Conservation (phyloP, 2,329 filamentous ascomycete species). For the Ophiostoma triangulosporum region DNA sequence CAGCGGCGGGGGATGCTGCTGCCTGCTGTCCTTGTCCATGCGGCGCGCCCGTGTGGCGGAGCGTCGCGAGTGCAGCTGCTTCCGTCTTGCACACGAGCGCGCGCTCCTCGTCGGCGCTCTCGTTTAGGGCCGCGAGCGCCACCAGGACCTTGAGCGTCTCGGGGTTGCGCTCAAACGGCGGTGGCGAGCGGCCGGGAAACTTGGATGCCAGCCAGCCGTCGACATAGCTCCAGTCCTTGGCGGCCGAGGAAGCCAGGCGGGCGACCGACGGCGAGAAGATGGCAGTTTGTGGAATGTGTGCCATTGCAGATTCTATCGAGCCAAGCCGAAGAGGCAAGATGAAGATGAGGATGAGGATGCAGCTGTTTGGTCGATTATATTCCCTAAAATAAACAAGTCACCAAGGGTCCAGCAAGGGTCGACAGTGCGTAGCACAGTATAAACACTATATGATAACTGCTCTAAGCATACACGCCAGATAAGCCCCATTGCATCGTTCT, state of each 20-base stretch:
- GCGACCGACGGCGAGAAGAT: conserved; percentile 57
- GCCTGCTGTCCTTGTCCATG: background rate
- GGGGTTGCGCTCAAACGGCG: conserved; percentile 67
- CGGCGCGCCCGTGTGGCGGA: conserved; percentile 19
- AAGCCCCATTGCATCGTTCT: background rate
- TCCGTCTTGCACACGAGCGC: conserved; percentile 45
- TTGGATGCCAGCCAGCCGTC: conserved; percentile 69
- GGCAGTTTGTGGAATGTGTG: conserved; percentile 29
- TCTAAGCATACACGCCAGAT: background rate
- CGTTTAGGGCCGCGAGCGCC: conserved; percentile 61
- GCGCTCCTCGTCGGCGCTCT: conserved; percentile 60
- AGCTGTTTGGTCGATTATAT: no score
- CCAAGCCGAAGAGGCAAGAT: no score
- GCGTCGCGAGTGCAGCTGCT: conserved; percentile 41
- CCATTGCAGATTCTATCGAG: no score
- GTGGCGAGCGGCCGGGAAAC: conserved; percentile 49
- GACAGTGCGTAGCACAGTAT: background rate
- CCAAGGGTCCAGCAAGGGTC: background rate
- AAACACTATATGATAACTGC: background rate
- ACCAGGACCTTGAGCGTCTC: conserved; percentile 68
- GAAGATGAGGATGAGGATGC: no score
- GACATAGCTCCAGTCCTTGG: conserved; percentile 84
- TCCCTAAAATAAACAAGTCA: background rate
- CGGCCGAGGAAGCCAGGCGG: conserved; percentile 64
- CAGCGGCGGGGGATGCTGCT: background rate